A percentile compares a stretch with the other conserved stretches of the same genome.
These are phyloP conservation scores for Naganishia vishniacii DNA, from an alignment of 768 basidiomycete genomes.

Conservation along the genomic window DNA sequence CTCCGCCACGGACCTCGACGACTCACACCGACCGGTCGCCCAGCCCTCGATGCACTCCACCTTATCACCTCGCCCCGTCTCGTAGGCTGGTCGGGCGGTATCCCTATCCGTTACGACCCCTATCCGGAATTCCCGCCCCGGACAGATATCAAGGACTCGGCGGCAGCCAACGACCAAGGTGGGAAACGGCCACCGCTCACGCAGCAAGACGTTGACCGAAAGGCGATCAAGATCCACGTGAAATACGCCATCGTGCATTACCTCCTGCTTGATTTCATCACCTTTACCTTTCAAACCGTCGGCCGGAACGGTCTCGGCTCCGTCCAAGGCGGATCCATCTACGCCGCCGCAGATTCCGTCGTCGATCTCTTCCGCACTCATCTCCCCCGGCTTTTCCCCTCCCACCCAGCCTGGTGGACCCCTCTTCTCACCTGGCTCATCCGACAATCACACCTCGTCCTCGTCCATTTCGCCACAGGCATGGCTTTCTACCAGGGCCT, in stretches of 20 bases:
- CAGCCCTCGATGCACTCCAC: conserved; percentile 23
- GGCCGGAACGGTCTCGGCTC: conserved; percentile 4
- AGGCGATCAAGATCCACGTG: conserved; percentile 4
- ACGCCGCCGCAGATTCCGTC: background rate
- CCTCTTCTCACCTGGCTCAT: background rate
- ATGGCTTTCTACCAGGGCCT: conserved; percentile 25
- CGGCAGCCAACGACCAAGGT: background rate
- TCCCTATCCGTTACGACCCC: background rate
- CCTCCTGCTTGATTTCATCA: conserved; percentile 6
- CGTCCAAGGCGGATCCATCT: background rate
- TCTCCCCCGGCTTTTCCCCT: background rate
- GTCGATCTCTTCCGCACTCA: background rate
- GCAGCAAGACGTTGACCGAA: background rate
- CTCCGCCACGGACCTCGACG: conserved; percentile 5
- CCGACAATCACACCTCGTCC: background rate
- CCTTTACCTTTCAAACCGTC: conserved; percentile 14
- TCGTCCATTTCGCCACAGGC: conserved; percentile 11
- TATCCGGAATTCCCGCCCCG: background rate
- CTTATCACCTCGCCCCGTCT: conserved; percentile 22
- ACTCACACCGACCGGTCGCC: background rate
- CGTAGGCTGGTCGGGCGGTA: conserved; percentile 23
- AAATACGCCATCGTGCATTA: conserved; percentile 5
- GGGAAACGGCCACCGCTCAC: background rate
- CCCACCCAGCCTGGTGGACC: background rate
- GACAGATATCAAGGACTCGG: background rate